A percentile compares a stretch with the other conserved stretches of the same genome.
Conservation (phyloP, 805 yeast genomes). For the Scheffersomyces spartinae region DNA sequence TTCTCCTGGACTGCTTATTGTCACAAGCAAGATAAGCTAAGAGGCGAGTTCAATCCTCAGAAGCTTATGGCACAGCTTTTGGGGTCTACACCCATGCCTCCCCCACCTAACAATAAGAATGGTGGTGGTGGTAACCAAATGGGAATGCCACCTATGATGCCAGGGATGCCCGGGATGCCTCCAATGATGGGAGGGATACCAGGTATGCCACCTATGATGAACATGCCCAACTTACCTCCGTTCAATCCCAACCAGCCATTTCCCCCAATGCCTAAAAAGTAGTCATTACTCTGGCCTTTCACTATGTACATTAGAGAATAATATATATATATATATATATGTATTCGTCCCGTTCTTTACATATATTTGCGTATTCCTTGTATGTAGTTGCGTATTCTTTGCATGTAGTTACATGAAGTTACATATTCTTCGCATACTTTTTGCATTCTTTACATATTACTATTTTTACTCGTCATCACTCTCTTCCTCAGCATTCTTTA, state of each 20-base stretch:
- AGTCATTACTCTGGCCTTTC: too few species aligned
- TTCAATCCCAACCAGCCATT: too few species aligned
- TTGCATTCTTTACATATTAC: too few species aligned
- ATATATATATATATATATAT: too few species aligned
- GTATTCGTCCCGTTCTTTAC: too few species aligned
- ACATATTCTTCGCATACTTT: too few species aligned
- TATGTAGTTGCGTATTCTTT: too few species aligned
- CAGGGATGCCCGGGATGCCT: constrained; percentile 12
- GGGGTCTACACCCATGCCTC: constrained; percentile 16
- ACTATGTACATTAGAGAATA: too few species aligned
- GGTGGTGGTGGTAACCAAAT: constrained; percentile 5
- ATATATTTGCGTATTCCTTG: too few species aligned
- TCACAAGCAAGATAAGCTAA: constrained; percentile 69
- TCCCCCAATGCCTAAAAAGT: too few species aligned
- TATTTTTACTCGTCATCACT: constrained; percentile 46
- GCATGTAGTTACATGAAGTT: too few species aligned
- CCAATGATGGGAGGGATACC: constrained; percentile 13
- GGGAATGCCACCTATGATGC: constrained; percentile 9
- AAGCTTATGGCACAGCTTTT: constrained; percentile 59
- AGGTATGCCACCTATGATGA: constrained; percentile 10
- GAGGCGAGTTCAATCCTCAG: constrained; percentile 75
- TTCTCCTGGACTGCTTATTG: constrained; percentile 92
- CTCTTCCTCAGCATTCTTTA: constrained; percentile 85
- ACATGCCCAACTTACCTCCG: constrained; percentile 12
- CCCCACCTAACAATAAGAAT: constrained; percentile 4